Base-by-base conservation (phyloP, 176 grass and related monocot species). In the Luzula sylvatica region DNA sequence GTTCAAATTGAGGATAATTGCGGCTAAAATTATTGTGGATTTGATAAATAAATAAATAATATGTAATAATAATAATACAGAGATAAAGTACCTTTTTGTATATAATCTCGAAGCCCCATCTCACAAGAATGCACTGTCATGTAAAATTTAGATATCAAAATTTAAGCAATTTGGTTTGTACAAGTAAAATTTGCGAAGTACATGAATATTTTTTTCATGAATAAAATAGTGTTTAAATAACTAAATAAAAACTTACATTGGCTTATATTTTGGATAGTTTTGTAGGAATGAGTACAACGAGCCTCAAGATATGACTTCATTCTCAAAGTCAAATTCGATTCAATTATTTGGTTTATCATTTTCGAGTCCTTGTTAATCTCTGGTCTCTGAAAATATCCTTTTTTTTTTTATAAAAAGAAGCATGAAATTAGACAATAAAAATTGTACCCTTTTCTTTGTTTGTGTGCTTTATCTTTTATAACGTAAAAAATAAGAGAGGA, bases 221-320 rank as follows among this genome's bases (percentile, higher is more conserved):
- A 4, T 15, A 1, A 38, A 32, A 1, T 19, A 60, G 2, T n/a
- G n/a, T n/a, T n/a, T n/a, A n/a, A n/a, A n/a, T n/a, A n/a, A n/a
- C n/a, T n/a, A n/a, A n/a, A n/a, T n/a, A n/a, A 16, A 50, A 39
- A 35, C 23, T 70, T 22, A 57, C 20, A n/a, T 38, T 7, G 56
- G 11, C 29, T 46, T 48, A 40, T 20, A 67, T 15, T 75, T 61
- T 42, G 50, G 35, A 70, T 59, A 38, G 53, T 52, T 50, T 26
- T 56, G 26, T 13, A 20, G 38, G 26, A 65, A 60, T 58, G 56
- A 19, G 30, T 71, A 27, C 75, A 74, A 6, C 81, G 64, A 71
- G 70, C 65, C 46, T 85, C 58, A 45, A 85, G 28, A 55, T 85
- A 85, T 28, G 70, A 61, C 26, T 38, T 61, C 75, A 79, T 79